These are phyloP conservation scores for Cladophialophora chaetospira DNA, from an alignment of 2,329 filamentous ascomycete genomes.

Conservation along the genomic window DNA sequence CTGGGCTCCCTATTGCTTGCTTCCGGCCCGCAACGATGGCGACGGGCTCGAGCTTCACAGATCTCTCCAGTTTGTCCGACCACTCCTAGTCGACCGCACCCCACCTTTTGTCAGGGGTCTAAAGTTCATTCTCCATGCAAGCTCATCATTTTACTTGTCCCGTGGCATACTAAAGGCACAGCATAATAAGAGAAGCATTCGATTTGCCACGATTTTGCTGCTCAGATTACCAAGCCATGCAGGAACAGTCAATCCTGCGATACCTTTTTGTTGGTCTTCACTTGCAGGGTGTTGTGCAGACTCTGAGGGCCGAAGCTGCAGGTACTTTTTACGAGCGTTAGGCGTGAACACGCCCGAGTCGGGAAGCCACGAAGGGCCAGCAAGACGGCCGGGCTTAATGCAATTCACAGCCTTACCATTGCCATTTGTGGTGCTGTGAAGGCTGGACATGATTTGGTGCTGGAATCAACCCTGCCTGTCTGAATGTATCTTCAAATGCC, in stretches of 20 bases:
- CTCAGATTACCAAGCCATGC: slow-evolving; percentile 12
- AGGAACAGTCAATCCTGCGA: not conserved
- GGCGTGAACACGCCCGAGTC: not conserved
- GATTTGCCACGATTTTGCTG: slow-evolving; percentile 3
- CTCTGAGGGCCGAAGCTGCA: not conserved
- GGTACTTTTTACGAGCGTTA: not conserved
- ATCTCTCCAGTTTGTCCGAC: not conserved
- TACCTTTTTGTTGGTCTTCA: not conserved
- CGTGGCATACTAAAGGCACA: too few relatives aligned
- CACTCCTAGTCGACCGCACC: not conserved
- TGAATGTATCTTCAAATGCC: not conserved
- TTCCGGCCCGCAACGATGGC: too few relatives aligned
- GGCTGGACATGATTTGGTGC: not conserved
- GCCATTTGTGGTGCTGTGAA: not conserved
- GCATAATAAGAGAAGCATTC: too few relatives aligned
- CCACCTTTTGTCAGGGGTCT: not conserved
- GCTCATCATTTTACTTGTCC: too few relatives aligned
- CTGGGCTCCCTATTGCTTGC: too few relatives aligned
- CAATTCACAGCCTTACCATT: not conserved
- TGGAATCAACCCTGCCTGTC: not conserved
- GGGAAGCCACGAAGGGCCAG: not conserved
- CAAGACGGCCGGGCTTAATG: not conserved
- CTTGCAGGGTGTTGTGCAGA: not conserved
- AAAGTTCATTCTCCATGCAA: too few relatives aligned
- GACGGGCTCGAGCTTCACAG: too few relatives aligned